These are phyloP conservation scores for Erythrobasidium yunnanense DNA, from an alignment of 768 basidiomycete genomes.

Conservation along the genomic window DNA sequence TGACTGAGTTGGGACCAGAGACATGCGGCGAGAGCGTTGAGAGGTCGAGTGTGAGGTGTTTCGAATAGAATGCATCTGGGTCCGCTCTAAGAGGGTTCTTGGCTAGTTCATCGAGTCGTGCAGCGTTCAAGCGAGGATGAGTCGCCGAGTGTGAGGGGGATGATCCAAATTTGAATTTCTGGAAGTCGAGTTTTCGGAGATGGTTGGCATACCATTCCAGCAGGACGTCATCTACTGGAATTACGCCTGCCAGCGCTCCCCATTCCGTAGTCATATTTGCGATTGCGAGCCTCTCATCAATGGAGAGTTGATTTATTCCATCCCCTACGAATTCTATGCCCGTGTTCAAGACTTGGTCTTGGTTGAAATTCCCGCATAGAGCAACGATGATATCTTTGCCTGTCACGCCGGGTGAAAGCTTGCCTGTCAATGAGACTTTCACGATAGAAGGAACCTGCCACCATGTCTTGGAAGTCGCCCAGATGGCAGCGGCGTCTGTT, in stretches of 20 bases:
- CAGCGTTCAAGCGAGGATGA: constrained; percentile 75
- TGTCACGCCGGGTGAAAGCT: constrained; percentile 74
- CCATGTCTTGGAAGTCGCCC: constrained; percentile 98
- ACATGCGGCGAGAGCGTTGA: constrained; percentile 89
- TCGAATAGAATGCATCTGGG: constrained; percentile 63
- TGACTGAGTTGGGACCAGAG: constrained; percentile 95
- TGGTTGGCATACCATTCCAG: constrained; percentile 73
- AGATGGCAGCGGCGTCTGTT: constrained; percentile 57
- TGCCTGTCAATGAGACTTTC: constrained; percentile 78
- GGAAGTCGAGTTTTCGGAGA: constrained; percentile 61
- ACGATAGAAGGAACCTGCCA: constrained; percentile 98
- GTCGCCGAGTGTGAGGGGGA: constrained; percentile 39
- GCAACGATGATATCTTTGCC: constrained; percentile 98
- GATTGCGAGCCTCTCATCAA: constrained; percentile 91
- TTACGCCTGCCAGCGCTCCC: constrained; percentile 92
- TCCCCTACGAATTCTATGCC: constrained; percentile 93
- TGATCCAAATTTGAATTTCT: constrained; percentile 55
- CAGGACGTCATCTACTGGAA: constrained; percentile 76
- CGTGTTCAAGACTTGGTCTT: constrained; percentile 90
- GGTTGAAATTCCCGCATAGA: constrained; percentile 86
- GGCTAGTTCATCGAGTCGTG: constrained; percentile 58
- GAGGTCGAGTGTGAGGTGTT: constrained; percentile 80
- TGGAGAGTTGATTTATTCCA: constrained; percentile 61
- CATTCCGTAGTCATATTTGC: constrained; percentile 98
- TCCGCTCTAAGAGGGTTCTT: constrained; percentile 54